Base-by-base conservation (phyloP, 1,284 basidiomycete species). In the Cryptococcus depauperatus region DNA sequence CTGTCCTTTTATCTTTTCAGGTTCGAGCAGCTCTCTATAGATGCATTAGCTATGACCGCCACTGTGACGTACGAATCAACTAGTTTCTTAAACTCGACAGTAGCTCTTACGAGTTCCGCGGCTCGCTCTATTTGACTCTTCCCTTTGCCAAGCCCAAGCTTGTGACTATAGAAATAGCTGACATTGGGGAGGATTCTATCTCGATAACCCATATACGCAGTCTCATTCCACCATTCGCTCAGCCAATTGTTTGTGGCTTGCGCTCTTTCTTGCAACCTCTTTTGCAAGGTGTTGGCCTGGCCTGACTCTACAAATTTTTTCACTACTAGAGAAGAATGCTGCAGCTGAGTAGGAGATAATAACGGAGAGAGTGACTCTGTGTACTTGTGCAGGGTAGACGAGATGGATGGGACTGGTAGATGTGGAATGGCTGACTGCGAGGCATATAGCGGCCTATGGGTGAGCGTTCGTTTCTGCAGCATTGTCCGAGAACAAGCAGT, bases 201-300 rank as follows among this genome's bases (percentile, higher is more conserved):
- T 28, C 76, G 62, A 52, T 70, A 72, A 9, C 66, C 65, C 69
- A 75, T 72, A 64, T 78, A 77, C 21, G 91, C 92, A 8, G 71
- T 79, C 34, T 96, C 88, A 70, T 97, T 95, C 93, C 93, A 99
- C 93, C 93, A 98, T 47, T 95, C 89, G 44, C 79, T 78, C 27
- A 99, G 77, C 93, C 93, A 99, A 74, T 78, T 92, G 56, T 79
- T 79, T 48, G 68, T 71, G 35, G 65, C 64, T 23, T 56, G 50
- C 0, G 88, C 87, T 4, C 91, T 79, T 23, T 77, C 75, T 61
- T 88, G 75, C 32, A 97, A 76, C 4, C 93, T 76, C 46, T 75
- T 69, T 72, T 97, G 92, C n/a, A 97, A 77, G 48, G 81, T 78
- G 34, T 78, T 76, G 7, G 83, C 80, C 46, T 82, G 77, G 1